Evolutionary conservation across 1,284 basidiomycete species (phyloP).

Genomic region (Mycosarcoma mackinlayi): DNA sequence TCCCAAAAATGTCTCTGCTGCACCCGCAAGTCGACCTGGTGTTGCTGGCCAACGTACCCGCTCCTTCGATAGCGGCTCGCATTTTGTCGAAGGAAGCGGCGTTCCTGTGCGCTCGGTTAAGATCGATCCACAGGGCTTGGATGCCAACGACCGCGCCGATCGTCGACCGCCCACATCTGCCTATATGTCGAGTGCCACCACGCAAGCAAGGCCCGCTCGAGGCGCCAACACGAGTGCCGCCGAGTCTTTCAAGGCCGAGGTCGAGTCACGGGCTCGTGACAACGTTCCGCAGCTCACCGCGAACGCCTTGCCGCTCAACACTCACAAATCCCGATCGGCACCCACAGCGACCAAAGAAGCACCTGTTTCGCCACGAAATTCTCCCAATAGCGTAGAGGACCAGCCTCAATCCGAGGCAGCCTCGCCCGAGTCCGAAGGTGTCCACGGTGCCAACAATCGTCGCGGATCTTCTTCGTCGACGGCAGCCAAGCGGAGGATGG

Average conservation of each 20-base stretch:
- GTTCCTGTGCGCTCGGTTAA: conserved; percentile 69
- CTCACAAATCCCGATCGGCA: conserved; percentile 8
- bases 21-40: conserved; percentile 4
- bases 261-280: conserved; percentile 33
- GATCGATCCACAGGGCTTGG: conserved; percentile 60
- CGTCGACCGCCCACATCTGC: conserved; percentile 21
- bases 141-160: conserved; percentile 34
- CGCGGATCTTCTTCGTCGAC: conserved; percentile 31
- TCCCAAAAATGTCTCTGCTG: conserved; percentile 14
- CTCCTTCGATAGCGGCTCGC: conserved; percentile 44
- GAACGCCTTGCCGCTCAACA: conserved; percentile 16
- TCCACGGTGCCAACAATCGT: conserved; percentile 12
- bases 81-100: conserved; percentile 68
- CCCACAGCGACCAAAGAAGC: too few species aligned
- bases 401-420: conserved; percentile 1
- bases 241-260: conserved; percentile 40
- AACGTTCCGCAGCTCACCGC: conserved; percentile 19
- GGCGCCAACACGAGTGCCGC: conserved; percentile 20
- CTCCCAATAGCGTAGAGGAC: conserved; percentile 3
- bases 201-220: conserved; percentile 13
- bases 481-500: conserved; percentile 33
- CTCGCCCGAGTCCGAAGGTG: conserved; percentile 25
- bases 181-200: conserved; percentile 18
- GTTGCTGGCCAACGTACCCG: conserved; percentile 13
- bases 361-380: conserved; percentile 9